Evolutionary conservation across 2,329 filamentous ascomycete genomes (phyloP).

Genomic region (Teratosphaeria viscida): DNA sequence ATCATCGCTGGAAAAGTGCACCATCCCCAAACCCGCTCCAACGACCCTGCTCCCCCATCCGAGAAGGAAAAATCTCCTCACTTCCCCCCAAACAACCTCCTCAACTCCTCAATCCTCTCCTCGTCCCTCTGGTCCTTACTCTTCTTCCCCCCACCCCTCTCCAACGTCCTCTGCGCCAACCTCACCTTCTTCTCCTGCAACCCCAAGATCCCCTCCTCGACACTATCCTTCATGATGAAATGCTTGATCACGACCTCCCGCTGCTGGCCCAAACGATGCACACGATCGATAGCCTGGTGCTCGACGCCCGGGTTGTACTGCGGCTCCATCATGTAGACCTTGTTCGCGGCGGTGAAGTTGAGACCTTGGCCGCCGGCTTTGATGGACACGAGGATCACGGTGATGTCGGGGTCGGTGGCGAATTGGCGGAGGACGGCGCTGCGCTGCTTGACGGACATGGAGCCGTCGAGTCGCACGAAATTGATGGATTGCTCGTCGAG

Average conservation of each 20-base stretch:
- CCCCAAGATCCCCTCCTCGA: conserved; percentile 87
- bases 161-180: conserved; percentile 78
- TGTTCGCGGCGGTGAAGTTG: conserved; percentile 76
- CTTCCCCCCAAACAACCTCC: conserved; percentile 40
- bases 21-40: not conserved
- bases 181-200: conserved; percentile 89
- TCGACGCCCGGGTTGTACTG: conserved; percentile 95
- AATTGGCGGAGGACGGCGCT: conserved; percentile 68
- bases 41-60: not conserved
- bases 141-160: conserved; percentile 35
- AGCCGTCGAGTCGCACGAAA: conserved; percentile 79
- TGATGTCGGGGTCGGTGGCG: conserved; percentile 57
- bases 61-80: not conserved
- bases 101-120: conserved; percentile 52
- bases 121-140: conserved; percentile 52
- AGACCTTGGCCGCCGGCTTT: conserved; percentile 84
- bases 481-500: conserved; percentile 56
- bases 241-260: conserved; percentile 77
- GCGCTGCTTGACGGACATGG: conserved; percentile 67
- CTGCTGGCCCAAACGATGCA: conserved; percentile 83
- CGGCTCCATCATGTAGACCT: conserved; percentile 94
- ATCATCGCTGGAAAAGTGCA: not conserved
- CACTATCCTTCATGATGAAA: conserved; percentile 82
- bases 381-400: conserved; percentile 83
- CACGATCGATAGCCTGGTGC: conserved; percentile 85